These are phyloP conservation scores for Coniochaeta ligniaria DNA, from an alignment of 2,329 filamentous ascomycete species.

Conservation along the genomic window DNA sequence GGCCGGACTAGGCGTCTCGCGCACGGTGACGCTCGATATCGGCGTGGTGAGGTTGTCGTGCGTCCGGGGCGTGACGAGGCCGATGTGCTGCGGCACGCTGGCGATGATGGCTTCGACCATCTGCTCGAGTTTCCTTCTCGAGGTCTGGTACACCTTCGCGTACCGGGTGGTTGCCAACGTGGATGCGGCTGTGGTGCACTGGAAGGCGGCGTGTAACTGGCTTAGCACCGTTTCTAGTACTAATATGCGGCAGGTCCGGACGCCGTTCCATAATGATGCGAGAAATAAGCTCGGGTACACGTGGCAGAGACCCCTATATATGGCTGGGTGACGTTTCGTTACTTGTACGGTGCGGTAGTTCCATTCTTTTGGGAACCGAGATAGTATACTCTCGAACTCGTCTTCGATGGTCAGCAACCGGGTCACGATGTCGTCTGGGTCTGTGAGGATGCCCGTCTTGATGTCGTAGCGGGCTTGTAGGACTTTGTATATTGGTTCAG, in stretches of 20 bases:
- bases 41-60: conserved; percentile 16
- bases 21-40: conserved; percentile 21
- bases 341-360: conserved; percentile 33
- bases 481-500: conserved; percentile 35
- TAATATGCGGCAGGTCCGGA: conserved; percentile 38
- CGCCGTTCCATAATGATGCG: conserved; percentile 39
- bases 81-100: conserved; percentile 42
- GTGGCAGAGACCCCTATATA: conserved; percentile 34
- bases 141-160: conserved; percentile 25
- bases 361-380: conserved; percentile 31
- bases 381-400: conserved; percentile 31
- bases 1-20: conserved; percentile 18
- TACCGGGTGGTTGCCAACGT: conserved; percentile 13
- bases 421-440: conserved; percentile 33
- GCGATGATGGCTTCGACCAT: conserved; percentile 35
- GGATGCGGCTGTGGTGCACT: conserved; percentile 10
- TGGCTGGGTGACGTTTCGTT: conserved; percentile 29
- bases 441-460: conserved; percentile 25
- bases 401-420: conserved; percentile 30
- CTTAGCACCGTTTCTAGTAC: conserved; percentile 39
- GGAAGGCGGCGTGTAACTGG: conserved; percentile 28
- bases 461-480: conserved; percentile 41
- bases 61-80: conserved; percentile 34
- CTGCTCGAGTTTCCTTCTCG: conserved; percentile 29
- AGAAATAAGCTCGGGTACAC: conserved; percentile 37